Conservation (phyloP, 495 filamentous ascomycete genomes). For the Neurospora intermedia region DNA sequence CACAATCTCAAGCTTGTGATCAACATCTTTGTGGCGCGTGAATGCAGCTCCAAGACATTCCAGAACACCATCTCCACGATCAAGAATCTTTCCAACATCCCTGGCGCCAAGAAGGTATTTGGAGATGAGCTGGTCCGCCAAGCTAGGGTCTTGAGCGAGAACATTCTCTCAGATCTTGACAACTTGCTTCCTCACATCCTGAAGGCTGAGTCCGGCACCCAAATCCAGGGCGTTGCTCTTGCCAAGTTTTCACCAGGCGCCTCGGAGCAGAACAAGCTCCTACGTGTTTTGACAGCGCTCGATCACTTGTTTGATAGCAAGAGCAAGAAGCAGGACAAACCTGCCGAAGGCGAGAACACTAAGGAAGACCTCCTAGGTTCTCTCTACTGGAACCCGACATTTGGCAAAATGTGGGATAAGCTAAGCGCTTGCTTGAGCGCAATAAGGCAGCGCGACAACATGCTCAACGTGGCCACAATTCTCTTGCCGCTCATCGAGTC, state of each 20-base stretch:
- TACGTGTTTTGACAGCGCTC: conserved; percentile 87
- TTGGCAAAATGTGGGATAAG: conserved; percentile 82
- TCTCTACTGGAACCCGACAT: conserved; percentile 83
- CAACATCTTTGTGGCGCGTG: conserved; percentile 87
- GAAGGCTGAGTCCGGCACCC: conserved; percentile 75
- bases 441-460: conserved; percentile 82
- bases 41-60: conserved; percentile 95
- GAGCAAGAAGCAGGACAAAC: conserved; percentile 48
- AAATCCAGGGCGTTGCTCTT: conserved; percentile 88
- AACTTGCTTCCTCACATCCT: conserved; percentile 82
- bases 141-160: conserved; percentile 71
- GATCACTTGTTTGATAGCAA: conserved; percentile 86
- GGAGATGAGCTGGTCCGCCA: conserved; percentile 81
- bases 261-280: conserved; percentile 89
- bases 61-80: conserved; percentile 93
- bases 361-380: conserved; percentile 76
- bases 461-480: conserved; percentile 94
- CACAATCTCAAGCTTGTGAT: conserved; percentile 86
- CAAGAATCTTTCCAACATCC: conserved; percentile 90
- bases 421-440: conserved; percentile 84
- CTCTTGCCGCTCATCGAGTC: conserved; percentile 88
- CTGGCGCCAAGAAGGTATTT: conserved; percentile 81
- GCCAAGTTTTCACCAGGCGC: conserved; percentile 92
- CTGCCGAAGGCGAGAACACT: conserved; percentile 41
- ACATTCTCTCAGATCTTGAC: conserved; percentile 73